Conservation (phyloP, 192 early-diverging fungal genomes). For the Backusella australiensis region DNA sequence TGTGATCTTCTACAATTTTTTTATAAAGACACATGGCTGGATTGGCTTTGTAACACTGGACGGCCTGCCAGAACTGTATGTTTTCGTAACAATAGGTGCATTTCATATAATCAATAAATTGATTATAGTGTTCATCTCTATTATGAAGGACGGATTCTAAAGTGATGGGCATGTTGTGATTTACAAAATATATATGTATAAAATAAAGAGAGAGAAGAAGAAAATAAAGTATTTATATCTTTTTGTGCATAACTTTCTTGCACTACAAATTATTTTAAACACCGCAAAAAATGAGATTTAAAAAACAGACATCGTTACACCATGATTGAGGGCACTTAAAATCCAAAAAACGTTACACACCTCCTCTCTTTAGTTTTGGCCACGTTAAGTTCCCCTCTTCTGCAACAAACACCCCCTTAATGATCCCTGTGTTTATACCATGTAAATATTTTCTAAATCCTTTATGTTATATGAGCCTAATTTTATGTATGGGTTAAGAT, state of each 20-base stretch:
- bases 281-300: neutral
- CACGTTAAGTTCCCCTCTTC: neutral
- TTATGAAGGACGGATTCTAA: constrained; percentile 16
- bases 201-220: neutral
- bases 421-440: neutral
- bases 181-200: neutral
- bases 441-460: neutral
- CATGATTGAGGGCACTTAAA: neutral
- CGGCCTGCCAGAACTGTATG: constrained; percentile 36
- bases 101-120: constrained; percentile 1
- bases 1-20: neutral
- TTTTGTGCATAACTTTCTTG: constrained; percentile 3
- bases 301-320: neutral
- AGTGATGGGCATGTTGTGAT: neutral
- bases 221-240: constrained; percentile 4
- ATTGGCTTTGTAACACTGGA: constrained; percentile 31
- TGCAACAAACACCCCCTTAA: neutral
- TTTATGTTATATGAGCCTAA: neutral
- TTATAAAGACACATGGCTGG: constrained; percentile 11
- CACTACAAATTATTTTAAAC: neutral
- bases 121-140: constrained; percentile 2
- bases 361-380: neutral
- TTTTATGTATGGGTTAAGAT: neutral
- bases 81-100: constrained; percentile 37
- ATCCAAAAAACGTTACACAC: neutral